Evolutionary conservation across 2,329 filamentous ascomycete species (phyloP).

Genomic region (Fusarium nanum): DNA sequence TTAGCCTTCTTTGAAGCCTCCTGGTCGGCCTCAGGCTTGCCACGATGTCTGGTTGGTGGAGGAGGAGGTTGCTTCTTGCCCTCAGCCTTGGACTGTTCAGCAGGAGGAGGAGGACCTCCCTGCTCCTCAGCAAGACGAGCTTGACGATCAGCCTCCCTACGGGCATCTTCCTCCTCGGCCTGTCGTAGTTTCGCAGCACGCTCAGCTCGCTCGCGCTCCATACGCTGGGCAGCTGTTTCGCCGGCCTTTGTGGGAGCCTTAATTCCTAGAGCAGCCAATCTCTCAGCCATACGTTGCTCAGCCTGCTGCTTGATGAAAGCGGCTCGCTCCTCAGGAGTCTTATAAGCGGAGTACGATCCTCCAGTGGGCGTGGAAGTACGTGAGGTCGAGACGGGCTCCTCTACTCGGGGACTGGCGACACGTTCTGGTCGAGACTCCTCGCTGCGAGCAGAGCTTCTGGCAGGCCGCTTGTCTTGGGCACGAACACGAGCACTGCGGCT

Average conservation of each 20-base stretch:
- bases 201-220: conserved; percentile 89
- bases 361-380: conserved; percentile 63
- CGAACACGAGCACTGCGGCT: conserved; percentile 80
- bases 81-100: conserved; percentile 59
- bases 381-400: conserved; percentile 65
- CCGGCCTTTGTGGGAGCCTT: conserved; percentile 82
- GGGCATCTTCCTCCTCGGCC: conserved; percentile 93
- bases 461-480: conserved; percentile 65
- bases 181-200: conserved; percentile 86
- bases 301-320: conserved; percentile 98
- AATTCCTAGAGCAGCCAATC: conserved; percentile 91
- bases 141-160: conserved; percentile 87
- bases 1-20: conserved; percentile 68
- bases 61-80: conserved; percentile 78
- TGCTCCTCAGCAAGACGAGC: conserved; percentile 84
- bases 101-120: conserved; percentile 68
- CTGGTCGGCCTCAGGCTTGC: conserved; percentile 69
- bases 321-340: conserved; percentile 91
- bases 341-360: conserved; percentile 83
- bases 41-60: conserved; percentile 80
- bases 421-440: conserved; percentile 58
- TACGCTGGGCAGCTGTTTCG: conserved; percentile 84
- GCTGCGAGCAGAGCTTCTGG: conserved; percentile 55
- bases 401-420: conserved; percentile 59
- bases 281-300: conserved; percentile 95